These are phyloP conservation scores for Tremella yokohamensis DNA, from an alignment of 768 basidiomycete species.

Conservation along the genomic window DNA sequence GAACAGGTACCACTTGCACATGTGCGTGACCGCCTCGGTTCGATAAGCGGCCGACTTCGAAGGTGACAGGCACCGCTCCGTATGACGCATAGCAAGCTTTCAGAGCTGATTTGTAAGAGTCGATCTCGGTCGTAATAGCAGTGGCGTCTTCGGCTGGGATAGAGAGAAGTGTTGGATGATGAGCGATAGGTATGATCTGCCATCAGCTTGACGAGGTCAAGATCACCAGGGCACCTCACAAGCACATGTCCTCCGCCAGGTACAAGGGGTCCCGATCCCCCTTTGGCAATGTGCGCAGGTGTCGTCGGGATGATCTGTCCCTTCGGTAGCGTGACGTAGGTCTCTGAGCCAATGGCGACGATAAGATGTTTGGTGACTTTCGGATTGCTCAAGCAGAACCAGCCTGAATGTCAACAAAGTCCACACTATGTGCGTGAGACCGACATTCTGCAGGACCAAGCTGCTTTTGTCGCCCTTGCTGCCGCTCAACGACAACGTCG, in stretches of 20 bases:
- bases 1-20: conserved; percentile 62
- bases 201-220: not conserved
- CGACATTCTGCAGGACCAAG: conserved; percentile 68
- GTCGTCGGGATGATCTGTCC: conserved; percentile 83
- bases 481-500: conserved; percentile 59
- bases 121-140: conserved; percentile 76
- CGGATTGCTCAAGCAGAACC: conserved; percentile 97
- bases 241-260: conserved; percentile 96
- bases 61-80: conserved; percentile 67
- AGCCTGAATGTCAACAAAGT: conserved; percentile 57
- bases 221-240: conserved; percentile 57
- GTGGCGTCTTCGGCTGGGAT: conserved; percentile 73
- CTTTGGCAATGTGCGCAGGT: conserved; percentile 48
- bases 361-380: conserved; percentile 93
- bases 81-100: conserved; percentile 68
- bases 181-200: conserved; percentile 61
- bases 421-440: conserved; percentile 2
- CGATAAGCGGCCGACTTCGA: conserved; percentile 79
- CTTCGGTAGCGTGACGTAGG: conserved; percentile 93
- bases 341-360: conserved; percentile 85
- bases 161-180: conserved; percentile 80
- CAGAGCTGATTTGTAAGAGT: conserved; percentile 74
- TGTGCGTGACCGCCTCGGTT: conserved; percentile 93
- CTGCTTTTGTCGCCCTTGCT: conserved; percentile 55
- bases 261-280: conserved; percentile 54